phyloP scores from a whole-genome alignment of 768 basidiomycete species.

The Tylopilus intermedius region DNA sequence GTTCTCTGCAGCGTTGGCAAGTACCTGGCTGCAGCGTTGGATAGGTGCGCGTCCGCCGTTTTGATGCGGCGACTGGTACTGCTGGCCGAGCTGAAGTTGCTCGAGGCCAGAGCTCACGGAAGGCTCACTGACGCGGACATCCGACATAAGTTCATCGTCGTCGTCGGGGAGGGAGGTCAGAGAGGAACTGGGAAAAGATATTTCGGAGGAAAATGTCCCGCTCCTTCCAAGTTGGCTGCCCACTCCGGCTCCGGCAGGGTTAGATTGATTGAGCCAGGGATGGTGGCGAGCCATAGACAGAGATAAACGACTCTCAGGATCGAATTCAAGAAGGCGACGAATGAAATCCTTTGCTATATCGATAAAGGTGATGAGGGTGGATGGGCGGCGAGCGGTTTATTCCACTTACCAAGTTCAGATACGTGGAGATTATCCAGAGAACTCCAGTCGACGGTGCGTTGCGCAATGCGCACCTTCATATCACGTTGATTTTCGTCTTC shows the following conservation, averaged over 20 bases:
- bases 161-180: conserved; percentile 23
- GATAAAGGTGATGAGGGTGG: conserved; percentile 20
- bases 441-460: conserved; percentile 60
- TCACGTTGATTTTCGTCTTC: conserved; percentile 62
- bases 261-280: conserved; percentile 57
- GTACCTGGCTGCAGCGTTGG: conserved; percentile 46
- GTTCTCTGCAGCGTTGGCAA: conserved; percentile 43
- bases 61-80: conserved; percentile 1
- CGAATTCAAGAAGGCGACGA: conserved; percentile 52
- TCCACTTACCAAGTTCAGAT: conserved; percentile 43
- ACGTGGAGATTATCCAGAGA: conserved; percentile 38
- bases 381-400: background rate
- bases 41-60: conserved; percentile 26
- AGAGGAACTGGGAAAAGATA: conserved; percentile 15
- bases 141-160: conserved; percentile 17
- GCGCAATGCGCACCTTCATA: conserved; percentile 55
- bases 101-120: conserved; percentile 31
- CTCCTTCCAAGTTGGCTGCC: background rate
- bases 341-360: conserved; percentile 67
- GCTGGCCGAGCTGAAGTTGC: conserved; percentile 31
- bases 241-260: background rate
- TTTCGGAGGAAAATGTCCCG: conserved; percentile 7
- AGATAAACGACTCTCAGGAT: conserved; percentile 67
- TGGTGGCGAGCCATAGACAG: conserved; percentile 65
- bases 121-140: conserved; percentile 12